Evolutionary conservation across 805 yeast genomes (phyloP).

Genomic region (Sungouiella blattae): DNA sequence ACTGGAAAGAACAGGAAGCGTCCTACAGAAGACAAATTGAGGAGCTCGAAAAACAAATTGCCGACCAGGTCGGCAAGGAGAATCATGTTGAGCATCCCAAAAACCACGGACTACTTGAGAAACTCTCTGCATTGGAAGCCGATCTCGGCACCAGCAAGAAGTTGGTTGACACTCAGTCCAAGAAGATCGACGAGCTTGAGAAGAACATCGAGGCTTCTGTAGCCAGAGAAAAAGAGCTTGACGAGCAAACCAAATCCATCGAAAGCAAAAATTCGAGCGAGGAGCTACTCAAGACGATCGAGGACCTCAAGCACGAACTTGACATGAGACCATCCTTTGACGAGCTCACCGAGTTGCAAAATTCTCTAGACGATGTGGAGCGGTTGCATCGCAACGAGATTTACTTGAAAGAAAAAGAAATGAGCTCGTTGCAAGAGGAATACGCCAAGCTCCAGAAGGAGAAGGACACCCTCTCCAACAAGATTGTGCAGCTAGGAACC

Average conservation of each 20-base stretch:
- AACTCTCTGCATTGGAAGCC: neutral
- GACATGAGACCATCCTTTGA: constrained; percentile 39
- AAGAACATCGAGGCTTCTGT: neutral
- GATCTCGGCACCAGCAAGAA: neutral
- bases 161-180: neutral
- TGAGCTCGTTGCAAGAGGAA: constrained; percentile 17
- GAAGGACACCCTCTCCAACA: constrained; percentile 4
- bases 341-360: constrained; percentile 42
- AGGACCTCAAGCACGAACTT: constrained; percentile 28
- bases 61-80: neutral
- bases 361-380: constrained; percentile 41
- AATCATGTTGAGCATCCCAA: neutral
- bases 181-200: neutral
- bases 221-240: neutral
- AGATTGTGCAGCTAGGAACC: neutral
- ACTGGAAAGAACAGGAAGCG: constrained; percentile 7
- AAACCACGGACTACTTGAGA: neutral
- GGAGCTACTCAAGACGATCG: constrained; percentile 13
- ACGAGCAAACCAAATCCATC: neutral
- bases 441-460: constrained; percentile 14
- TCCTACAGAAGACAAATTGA: constrained; percentile 4
- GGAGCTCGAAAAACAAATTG: constrained; percentile 3
- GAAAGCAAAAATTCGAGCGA: neutral
- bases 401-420: constrained; percentile 22
- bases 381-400: constrained; percentile 34